Evolutionary conservation across 1,284 basidiomycete genomes (phyloP).

Genomic region (Coniferiporia weirii): DNA sequence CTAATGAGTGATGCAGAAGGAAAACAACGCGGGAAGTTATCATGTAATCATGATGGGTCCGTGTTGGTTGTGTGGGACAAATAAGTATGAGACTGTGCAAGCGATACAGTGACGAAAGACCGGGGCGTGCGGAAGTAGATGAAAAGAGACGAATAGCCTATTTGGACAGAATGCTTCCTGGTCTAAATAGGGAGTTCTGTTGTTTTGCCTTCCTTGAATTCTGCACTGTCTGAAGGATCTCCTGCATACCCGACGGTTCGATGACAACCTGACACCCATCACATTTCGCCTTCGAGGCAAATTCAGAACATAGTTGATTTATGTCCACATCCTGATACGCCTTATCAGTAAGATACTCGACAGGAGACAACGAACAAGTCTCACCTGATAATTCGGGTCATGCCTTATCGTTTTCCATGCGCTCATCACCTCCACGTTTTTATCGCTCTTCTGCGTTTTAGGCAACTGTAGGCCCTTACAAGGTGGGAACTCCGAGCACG

Average conservation of each 20-base stretch:
- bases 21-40: not conserved
- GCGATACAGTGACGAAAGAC: not conserved
- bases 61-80: not conserved
- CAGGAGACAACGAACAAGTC: slow-evolving; percentile 19
- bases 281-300: slow-evolving; percentile 72
- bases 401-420: slow-evolving; percentile 72
- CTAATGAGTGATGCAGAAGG: not conserved
- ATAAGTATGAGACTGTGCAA: not conserved
- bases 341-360: slow-evolving; percentile 9
- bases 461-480: slow-evolving; percentile 63
- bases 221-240: slow-evolving; percentile 54
- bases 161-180: slow-evolving; percentile 1
- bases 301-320: slow-evolving; percentile 69
- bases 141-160: not conserved
- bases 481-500: slow-evolving; percentile 42
- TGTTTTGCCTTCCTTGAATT: slow-evolving; percentile 10
- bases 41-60: not conserved
- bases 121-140: not conserved
- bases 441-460: slow-evolving; percentile 58
- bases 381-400: slow-evolving; percentile 66
- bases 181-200: slow-evolving; percentile 3
- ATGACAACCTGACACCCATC: slow-evolving; percentile 76
- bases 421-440: slow-evolving; percentile 68
- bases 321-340: slow-evolving; percentile 61
- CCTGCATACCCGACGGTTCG: slow-evolving; percentile 60